These are phyloP conservation scores for Chrysoporthe deuterocubensis DNA, from an alignment of 2,329 filamentous ascomycete species.

Conservation along the genomic window DNA sequence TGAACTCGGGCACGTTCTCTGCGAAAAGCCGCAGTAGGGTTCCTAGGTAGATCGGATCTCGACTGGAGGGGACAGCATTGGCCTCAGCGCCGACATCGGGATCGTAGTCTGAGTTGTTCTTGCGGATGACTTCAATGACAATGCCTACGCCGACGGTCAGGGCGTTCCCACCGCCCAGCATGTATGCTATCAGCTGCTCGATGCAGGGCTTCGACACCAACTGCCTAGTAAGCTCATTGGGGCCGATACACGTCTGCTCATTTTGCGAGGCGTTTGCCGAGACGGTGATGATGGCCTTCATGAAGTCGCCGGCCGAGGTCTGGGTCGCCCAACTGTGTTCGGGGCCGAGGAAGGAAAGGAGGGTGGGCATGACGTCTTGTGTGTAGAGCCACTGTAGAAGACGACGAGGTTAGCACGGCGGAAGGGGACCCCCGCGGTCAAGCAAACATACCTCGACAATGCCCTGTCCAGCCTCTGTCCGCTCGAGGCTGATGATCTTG, in stretches of 20 bases:
- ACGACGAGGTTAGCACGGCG: slow-evolving; percentile 4
- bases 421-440: neutral
- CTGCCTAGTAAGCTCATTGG: slow-evolving; percentile 94
- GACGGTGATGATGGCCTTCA: slow-evolving; percentile 98
- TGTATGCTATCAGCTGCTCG: slow-evolving; percentile 82
- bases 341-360: slow-evolving; percentile 85
- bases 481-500: slow-evolving; percentile 96
- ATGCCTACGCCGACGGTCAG: slow-evolving; percentile 96
- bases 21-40: slow-evolving; percentile 88
- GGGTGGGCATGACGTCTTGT: slow-evolving; percentile 82
- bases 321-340: slow-evolving; percentile 89
- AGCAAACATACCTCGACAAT: slow-evolving; percentile 78
- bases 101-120: slow-evolving; percentile 99
- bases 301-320: slow-evolving; percentile 94
- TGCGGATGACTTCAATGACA: slow-evolving; percentile 96
- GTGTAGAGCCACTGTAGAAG: slow-evolving; percentile 80
- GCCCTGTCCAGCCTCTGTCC: slow-evolving; percentile 86
- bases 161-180: slow-evolving; percentile 92
- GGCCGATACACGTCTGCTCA: slow-evolving; percentile 97
- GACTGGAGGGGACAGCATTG: slow-evolving; percentile 77
- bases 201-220: slow-evolving; percentile 87
- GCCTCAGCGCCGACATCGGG: slow-evolving; percentile 85
- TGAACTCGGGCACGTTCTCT: slow-evolving; percentile 89
- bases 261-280: slow-evolving; percentile 98
- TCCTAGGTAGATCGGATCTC: slow-evolving; percentile 94